Evolutionary conservation across 495 filamentous ascomycete genomes (phyloP).

Genomic region (Pyrenula massariospora): DNA sequence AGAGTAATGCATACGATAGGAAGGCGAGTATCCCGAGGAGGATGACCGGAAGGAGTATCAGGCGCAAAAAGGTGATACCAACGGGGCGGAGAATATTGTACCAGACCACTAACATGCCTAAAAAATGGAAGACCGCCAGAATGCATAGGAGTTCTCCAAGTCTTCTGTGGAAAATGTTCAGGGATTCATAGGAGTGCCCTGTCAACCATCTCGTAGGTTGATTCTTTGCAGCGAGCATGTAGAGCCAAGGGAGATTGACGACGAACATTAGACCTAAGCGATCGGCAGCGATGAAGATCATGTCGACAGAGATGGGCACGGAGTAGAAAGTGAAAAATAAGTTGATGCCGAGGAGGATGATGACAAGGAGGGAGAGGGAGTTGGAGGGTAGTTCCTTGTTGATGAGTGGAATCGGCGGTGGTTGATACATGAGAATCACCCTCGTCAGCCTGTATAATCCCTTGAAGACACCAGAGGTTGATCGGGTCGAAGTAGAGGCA

Average conservation of each 20-base stretch:
- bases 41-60: conserved; percentile 23
- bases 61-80: conserved; percentile 20
- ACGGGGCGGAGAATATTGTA: conserved; percentile 25
- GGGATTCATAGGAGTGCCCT: conserved; percentile 46
- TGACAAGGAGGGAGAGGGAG: conserved; percentile 33
- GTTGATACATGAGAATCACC: conserved; percentile 37
- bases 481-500: neutral
- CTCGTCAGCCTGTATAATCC: conserved; percentile 1
- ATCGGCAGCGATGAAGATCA: conserved; percentile 43
- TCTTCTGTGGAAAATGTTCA: conserved; percentile 49
- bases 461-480: neutral
- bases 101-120: conserved; percentile 35
- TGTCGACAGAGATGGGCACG: conserved; percentile 26
- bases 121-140: conserved; percentile 29
- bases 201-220: conserved; percentile 42
- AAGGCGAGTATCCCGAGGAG: conserved; percentile 36
- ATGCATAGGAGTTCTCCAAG: conserved; percentile 35
- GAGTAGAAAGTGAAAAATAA: conserved; percentile 41
- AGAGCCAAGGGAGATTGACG: conserved; percentile 45
- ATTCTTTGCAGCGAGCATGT: conserved; percentile 49
- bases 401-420: conserved; percentile 36
- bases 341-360: conserved; percentile 38
- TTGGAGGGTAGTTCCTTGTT: conserved; percentile 44
- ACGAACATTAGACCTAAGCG: conserved; percentile 36
- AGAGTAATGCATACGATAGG: conserved; percentile 35